phyloP scores from a whole-genome alignment of 1,284 basidiomycete species.

The Ceratobasidium sp. region DNA sequence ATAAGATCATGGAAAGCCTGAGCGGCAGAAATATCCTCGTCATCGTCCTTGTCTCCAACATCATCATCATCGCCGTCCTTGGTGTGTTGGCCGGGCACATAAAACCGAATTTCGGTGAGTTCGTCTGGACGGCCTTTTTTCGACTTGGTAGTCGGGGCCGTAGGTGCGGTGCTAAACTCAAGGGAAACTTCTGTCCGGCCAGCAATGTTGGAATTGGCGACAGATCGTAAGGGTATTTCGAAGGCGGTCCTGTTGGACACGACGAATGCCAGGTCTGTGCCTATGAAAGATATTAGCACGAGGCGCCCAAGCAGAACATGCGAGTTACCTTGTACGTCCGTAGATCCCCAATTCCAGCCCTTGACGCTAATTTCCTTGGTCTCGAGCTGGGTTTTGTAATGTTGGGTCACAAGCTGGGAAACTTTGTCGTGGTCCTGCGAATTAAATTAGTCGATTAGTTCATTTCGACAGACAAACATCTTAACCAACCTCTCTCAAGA shows the following conservation, averaged over 20 bases:
- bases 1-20: constrained; percentile 96
- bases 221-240: constrained; percentile 85
- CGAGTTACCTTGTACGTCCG: constrained; percentile 85
- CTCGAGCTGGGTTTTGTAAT: constrained; percentile 87
- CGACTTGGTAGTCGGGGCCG: constrained; percentile 47
- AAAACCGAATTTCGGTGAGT: constrained; percentile 95
- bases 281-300: constrained; percentile 53
- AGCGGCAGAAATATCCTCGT: constrained; percentile 79
- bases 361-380: constrained; percentile 86
- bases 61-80: constrained; percentile 64
- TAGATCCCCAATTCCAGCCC: constrained; percentile 99
- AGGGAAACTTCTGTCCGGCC: constrained; percentile 97
- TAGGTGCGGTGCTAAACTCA: constrained; percentile 71
- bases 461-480: constrained; percentile 52
- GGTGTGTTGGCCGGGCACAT: constrained; percentile 85
- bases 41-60: constrained; percentile 65
- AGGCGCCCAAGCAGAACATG: background rate
- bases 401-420: constrained; percentile 76
- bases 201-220: constrained; percentile 98
- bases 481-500: constrained; percentile 79
- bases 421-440: constrained; percentile 82
- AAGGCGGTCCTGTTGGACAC: constrained; percentile 92
- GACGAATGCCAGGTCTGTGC: constrained; percentile 87
- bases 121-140: constrained; percentile 73
- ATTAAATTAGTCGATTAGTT: constrained; percentile 1